Evolutionary conservation across 306 rosid species (phyloP), one percentile per base, ranked within the genome.

Genomic region (Parietaria judaica): DNA sequence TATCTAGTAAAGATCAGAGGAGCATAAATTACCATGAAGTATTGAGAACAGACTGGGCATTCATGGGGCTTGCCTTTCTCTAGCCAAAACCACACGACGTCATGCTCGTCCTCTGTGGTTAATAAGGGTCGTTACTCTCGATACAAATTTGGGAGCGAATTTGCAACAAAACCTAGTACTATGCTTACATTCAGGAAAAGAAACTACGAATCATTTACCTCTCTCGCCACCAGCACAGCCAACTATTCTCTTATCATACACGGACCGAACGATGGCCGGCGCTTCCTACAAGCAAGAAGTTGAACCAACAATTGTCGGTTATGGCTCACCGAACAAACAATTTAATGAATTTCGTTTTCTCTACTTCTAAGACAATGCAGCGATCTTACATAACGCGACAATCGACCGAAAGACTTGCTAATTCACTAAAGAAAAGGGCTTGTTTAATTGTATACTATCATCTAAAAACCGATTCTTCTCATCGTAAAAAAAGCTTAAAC

Each of bases 11-110:
- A 46, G 17, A 50, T 23, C 31, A 0, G 31, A 23, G 31, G 15
- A 8, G 43, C 36, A 8, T 14, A 12, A 8, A 54, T 7, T 41
- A 41, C 6, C 45, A 5, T 41, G 31, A 23, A 23, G 31, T 23
- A 23, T 23, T 23, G 31, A 56, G 74, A 60, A 68, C 83, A 81
- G 60, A 77, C 78, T 6, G 76, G 76, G 66, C 83, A 77, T 71
- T 77, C 86, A 43, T 68, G 78, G 8, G 78, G 66, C 66, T 77
- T 69, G 48, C 67, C 80, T 65, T 74, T 77, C 78, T 78, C 81
- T 66, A 81, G 74, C 78, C 86, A 75, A 63, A 77, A 77, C 86
- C 86, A 81, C 45, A 77, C 83, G 54, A 81, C 83, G 68, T 81
- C 83, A 12, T 81, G 80, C 72, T 81, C 45, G 9, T 77, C 83